Evolutionary conservation across 163 green algal species (phyloP).

Genomic region (Scenedesmus sp.): DNA sequence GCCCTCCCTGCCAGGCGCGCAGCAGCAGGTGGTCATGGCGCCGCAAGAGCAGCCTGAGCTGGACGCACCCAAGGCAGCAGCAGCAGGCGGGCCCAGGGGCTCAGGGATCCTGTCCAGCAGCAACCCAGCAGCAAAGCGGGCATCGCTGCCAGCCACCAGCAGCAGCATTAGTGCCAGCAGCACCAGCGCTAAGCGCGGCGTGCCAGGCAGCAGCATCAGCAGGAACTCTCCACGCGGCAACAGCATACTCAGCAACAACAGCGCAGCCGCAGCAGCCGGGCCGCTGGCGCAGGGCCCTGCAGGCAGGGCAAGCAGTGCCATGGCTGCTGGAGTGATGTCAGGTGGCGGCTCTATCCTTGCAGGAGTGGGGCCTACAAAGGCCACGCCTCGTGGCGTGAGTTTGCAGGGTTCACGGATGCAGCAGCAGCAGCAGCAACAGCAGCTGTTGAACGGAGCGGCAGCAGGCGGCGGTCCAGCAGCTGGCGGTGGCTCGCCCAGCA

Average conservation of each 20-base stretch:
- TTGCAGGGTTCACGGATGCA: background rate
- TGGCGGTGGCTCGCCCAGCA: background rate
- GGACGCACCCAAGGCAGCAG: background rate
- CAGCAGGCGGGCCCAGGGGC: background rate
- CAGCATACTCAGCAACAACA: background rate
- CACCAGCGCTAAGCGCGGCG: background rate
- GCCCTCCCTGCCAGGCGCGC: background rate
- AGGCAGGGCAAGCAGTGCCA: constrained; percentile 33
- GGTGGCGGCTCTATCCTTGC: constrained; percentile 20
- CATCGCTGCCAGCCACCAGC: background rate
- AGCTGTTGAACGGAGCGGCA: background rate
- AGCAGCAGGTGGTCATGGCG: background rate
- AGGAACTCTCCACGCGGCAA: background rate
- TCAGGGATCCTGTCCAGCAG: background rate
- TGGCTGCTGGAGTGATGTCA: background rate
- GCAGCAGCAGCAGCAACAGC: constrained; percentile 6
- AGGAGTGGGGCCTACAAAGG: background rate
- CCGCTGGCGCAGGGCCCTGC: constrained; percentile 33
- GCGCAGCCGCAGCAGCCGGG: constrained; percentile 1
- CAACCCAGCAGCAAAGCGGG: constrained; percentile 15
- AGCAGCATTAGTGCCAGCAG: background rate
- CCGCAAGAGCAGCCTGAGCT: background rate
- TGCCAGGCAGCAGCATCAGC: background rate
- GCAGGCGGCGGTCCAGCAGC: background rate
- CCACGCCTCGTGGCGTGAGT: background rate